Evolutionary conservation across 352 stramenopile genomes (phyloP), one percentile per base, ranked within the genome.

Genomic region (Phytophthora cactorum): DNA sequence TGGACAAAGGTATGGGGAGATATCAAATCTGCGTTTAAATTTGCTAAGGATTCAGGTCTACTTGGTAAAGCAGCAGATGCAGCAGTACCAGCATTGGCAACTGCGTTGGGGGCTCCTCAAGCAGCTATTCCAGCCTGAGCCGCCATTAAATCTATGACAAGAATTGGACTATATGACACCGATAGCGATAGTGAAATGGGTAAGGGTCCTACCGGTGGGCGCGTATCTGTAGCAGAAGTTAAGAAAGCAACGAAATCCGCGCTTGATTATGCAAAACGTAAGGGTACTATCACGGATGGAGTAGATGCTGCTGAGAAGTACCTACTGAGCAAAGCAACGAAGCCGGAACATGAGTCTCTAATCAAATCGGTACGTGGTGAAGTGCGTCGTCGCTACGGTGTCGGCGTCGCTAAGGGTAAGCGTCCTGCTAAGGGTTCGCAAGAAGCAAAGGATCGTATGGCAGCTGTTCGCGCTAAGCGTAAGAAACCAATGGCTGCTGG

Each of bases 381-480:
- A 15, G 47, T 50, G 0, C 0, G 2, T 0, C 3, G 52, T 3
- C 63, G 49, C 4, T 71, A 66, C 14, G 63, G 63, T 15, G 55
- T 71, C 0, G 63, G 63, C 1, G 22, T 66, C 3, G 4, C 31
- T 44, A 65, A 58, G 15, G 5, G 34, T 4, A 52, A 36, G 14
- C 34, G 38, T 46, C 4, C 10, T 4, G 25, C 39, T 14, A 65
- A 66, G 10, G 63, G 43, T 1, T 39, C 10, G 0, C 46, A 31
- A 10, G 38, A 65, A 56, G 28, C 17, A 4, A 71, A 66, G 51
- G 38, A 10, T 36, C 22, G 31, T 3, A 66, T 71, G 52, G 44
- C 53, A 5, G 15, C 25, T 25, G 0, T 62, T 7, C 66, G 66
- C 5, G 36, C 53, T 17, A 55, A 47, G 12, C 29, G 53, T 22